Conservation (phyloP, 192 early-diverging fungal genomes). For the Funneliformis mosseae region DNA sequence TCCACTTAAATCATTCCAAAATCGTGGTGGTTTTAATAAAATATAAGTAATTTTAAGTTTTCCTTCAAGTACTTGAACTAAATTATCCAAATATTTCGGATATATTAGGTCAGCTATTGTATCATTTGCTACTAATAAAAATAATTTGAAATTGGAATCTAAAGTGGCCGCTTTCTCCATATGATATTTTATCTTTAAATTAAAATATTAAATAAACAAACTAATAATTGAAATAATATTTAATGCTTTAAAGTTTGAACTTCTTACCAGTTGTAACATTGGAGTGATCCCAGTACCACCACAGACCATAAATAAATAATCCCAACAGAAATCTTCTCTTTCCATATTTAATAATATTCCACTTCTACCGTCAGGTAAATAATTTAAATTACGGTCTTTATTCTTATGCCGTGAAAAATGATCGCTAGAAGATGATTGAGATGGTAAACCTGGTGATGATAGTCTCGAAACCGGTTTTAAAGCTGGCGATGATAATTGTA, state of each 20-base stretch:
- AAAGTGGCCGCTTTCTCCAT: not conserved
- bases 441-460: not conserved
- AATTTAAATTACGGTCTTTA: not conserved
- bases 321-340: slow-evolving; percentile 23
- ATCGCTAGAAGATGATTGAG: not conserved
- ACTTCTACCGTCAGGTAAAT: not conserved
- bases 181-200: slow-evolving; percentile 3
- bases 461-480: not conserved
- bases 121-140: not conserved
- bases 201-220: no score
- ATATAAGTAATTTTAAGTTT: not conserved
- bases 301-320: slow-evolving; percentile 72
- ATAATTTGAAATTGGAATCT: not conserved
- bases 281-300: slow-evolving; percentile 94
- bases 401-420: not conserved
- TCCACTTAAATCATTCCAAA: not conserved
- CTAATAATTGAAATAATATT: not conserved
- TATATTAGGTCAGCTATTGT: not conserved
- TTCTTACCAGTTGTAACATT: slow-evolving; percentile 68
- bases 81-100: not conserved
- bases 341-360: slow-evolving; percentile 17
- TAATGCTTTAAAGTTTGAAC: not conserved
- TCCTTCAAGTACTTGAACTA: not conserved
- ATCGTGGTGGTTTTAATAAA: not conserved
- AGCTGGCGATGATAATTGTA: not conserved